Evolutionary conservation across 1,284 basidiomycete genomes (phyloP), one percentile per base, ranked within the genome.

Genomic region (Mrakiaceae sp.): DNA sequence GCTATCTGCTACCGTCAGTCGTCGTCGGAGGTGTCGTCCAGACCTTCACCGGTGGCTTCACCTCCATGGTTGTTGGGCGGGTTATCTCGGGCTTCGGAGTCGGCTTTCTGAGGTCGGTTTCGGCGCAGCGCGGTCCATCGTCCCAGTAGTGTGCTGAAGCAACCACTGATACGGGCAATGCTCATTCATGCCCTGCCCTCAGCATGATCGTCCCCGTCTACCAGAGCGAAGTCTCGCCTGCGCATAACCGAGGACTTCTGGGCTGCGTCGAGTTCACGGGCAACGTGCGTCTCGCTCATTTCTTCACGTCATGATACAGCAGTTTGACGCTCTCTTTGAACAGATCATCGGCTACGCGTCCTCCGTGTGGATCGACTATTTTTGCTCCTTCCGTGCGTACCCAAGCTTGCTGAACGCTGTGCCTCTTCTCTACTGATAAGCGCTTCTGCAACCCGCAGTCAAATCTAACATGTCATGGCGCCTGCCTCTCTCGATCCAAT

Each of bases 241-340:
- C 95, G 3, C 84, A 91, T 72, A 90, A 96, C 78, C 83, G 92
- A 72, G 92, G 92, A 62, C 86, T 89, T 60, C 79, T 96, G 59
- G 95, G 93, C 4, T 96, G 92, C 72, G 93, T 98, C 82, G 95
- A 98, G 73, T 98, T 98, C 74, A 97, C 95, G 0, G 87, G 86
- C 63, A 92, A 93, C 66, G 67, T 69, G 14, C 52, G 64, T 63
- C 8, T 58, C 27, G 9, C 4, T 44, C 27, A 16, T 39, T 16
- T 50, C 11, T 11, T 57, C 3, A 8, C 11, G 4, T 40, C 16
- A n/a, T 46, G 53, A 51, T 43, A n/a, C 16, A 3, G 8, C 27
- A 42, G 61, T 27, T 3, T 10, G 9, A 11, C 5, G 8, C 3
- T 12, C 1, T 39, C 7, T 14, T 4, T 46, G 27, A 72, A 65